A percentile compares a stretch with the other conserved stretches of the same genome.
These are phyloP conservation scores for Arabidopsis lyrata DNA, from an alignment of 441 rosid genomes.

Conservation along the genomic window DNA sequence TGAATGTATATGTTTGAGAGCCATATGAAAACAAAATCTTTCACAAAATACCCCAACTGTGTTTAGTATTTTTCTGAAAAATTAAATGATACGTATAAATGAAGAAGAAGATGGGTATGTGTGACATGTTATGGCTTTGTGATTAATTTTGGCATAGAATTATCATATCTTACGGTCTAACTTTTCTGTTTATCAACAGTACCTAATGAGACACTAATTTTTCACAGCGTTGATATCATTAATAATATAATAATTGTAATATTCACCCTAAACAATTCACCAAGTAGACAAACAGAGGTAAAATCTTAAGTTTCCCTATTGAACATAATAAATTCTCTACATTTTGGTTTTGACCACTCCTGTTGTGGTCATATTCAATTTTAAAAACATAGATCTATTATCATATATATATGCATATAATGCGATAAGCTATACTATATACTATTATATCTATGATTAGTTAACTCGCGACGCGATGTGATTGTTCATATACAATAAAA, in stretches of 20 bases:
- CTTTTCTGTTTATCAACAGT: conserved; percentile 39
- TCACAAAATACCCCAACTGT: background rate
- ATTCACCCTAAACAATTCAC: conserved; percentile 44
- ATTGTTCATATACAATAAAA: background rate
- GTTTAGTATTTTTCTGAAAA: conserved; percentile 1
- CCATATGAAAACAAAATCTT: background rate
- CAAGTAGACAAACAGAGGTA: conserved; percentile 36
- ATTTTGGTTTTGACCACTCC: conserved; percentile 21
- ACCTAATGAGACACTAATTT: conserved; percentile 27
- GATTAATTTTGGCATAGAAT: conserved; percentile 26
- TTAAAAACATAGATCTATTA: background rate
- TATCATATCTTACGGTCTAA: conserved; percentile 20
- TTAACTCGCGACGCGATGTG: conserved; percentile 12
- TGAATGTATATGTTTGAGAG: background rate
- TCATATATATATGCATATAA: conserved; percentile 8
- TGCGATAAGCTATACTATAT: conserved; percentile 1
- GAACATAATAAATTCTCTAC: conserved; percentile 30
- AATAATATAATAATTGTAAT: conserved; percentile 12
- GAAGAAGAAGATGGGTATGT: background rate
- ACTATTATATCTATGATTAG: background rate
- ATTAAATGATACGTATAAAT: conserved; percentile 18
- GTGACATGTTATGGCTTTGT: conserved; percentile 18
- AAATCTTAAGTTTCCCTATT: conserved; percentile 31
- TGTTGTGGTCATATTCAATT: conserved; percentile 19
- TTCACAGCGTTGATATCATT: background rate